Evolutionary conservation across 2,329 filamentous ascomycete species (phyloP).

Genomic region (Fusarium abutilonis): DNA sequence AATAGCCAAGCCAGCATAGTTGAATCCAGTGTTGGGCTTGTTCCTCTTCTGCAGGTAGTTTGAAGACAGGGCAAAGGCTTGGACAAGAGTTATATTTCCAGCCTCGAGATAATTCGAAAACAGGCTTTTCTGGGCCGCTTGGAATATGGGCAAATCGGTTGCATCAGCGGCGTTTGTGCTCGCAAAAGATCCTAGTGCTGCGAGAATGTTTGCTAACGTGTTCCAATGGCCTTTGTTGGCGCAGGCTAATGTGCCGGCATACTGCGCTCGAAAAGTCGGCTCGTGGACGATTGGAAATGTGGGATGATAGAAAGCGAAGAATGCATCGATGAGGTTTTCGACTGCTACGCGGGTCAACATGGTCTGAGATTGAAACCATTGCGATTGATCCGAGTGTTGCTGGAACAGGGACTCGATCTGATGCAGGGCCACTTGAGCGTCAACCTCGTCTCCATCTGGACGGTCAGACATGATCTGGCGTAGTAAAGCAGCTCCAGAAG

Average conservation of each 20-base stretch:
- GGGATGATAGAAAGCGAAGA: constrained; percentile 26
- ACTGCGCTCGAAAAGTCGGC: constrained; percentile 29
- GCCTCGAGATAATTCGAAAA: constrained; percentile 29
- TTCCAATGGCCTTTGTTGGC: constrained; percentile 27
- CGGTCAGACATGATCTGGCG: constrained; percentile 30
- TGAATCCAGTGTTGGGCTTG: constrained; percentile 27
- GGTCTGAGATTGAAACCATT: constrained; percentile 32
- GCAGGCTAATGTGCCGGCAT: constrained; percentile 15
- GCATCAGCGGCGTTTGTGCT: constrained; percentile 15
- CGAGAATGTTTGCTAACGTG: constrained; percentile 14
- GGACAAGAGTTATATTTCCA: constrained; percentile 26
- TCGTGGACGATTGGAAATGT: constrained; percentile 30
- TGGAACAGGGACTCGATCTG: constrained; percentile 29
- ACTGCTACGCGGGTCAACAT: constrained; percentile 30
- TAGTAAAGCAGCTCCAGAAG: constrained; percentile 26
- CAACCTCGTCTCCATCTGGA: constrained; percentile 26
- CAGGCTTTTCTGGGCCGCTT: constrained; percentile 21
- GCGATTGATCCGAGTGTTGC: constrained; percentile 26
- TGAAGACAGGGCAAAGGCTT: constrained; percentile 15
- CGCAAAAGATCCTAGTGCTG: constrained; percentile 22
- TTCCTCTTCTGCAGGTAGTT: constrained; percentile 31
- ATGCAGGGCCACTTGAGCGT: constrained; percentile 24
- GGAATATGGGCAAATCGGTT: constrained; percentile 17
- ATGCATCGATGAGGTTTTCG: constrained; percentile 25
- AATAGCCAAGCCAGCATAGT: constrained; percentile 23